A percentile compares a stretch with the other conserved stretches of the same genome.
phyloP scores from a whole-genome alignment of 2,329 filamentous ascomycete species.

The Pseudocercospora vitis region DNA sequence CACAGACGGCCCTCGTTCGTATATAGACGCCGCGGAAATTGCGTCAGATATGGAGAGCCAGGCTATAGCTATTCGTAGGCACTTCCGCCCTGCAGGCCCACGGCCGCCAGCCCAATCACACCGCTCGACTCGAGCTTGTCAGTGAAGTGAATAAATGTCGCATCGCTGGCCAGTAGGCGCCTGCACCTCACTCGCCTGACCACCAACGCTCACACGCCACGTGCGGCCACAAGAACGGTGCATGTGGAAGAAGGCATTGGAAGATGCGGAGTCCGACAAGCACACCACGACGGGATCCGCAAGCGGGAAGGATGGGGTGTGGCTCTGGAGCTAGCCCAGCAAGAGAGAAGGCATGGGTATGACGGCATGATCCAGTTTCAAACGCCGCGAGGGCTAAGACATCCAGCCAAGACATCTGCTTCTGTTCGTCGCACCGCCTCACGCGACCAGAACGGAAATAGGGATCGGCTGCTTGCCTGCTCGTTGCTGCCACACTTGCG shows the following conservation, averaged over 20 bases:
- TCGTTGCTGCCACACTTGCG: not conserved
- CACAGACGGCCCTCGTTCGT: conserved; percentile 2
- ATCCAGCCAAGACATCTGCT: no score
- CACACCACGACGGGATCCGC: not conserved
- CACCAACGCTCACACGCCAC: conserved; percentile 7
- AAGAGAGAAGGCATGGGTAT: not conserved
- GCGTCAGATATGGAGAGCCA: not conserved
- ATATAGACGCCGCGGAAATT: not conserved
- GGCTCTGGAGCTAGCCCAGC: no score
- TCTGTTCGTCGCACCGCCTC: conserved; percentile 5
- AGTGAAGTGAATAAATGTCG: conserved; percentile 6
- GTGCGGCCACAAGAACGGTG: not conserved
- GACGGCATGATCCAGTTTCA: not conserved
- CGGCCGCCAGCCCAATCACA: not conserved
- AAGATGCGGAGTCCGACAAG: not conserved
- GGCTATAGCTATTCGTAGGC: not conserved
- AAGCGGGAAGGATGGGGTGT: conserved; percentile 1
- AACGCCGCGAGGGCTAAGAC: no score
- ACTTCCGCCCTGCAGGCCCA: not conserved
- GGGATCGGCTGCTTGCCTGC: not conserved
- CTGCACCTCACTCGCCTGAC: conserved; percentile 9
- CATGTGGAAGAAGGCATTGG: conserved; percentile 4
- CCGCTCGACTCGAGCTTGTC: not conserved
- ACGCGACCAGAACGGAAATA: not conserved
- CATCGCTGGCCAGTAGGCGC: conserved; percentile 10